These are phyloP conservation scores for Podospora australis DNA, from an alignment of 495 filamentous ascomycete species.

Conservation along the genomic window DNA sequence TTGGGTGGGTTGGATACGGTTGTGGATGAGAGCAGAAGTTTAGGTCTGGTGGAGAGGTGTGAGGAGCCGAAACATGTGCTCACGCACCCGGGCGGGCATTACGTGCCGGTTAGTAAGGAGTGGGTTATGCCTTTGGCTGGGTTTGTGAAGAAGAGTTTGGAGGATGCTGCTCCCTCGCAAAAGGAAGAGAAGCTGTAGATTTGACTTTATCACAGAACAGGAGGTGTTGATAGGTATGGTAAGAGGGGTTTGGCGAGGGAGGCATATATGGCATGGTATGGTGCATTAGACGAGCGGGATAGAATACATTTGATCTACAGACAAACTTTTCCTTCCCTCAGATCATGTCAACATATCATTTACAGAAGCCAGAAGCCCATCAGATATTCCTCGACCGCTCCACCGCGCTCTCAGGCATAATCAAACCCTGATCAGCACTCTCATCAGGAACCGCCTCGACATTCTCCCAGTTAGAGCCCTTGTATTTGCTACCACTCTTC, in stretches of 20 bases:
- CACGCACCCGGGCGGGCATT: constrained; percentile 89
- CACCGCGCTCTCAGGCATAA: constrained; percentile 6
- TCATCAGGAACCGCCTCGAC: constrained; percentile 12
- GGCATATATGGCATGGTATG: neutral
- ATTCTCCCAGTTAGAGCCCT: constrained; percentile 9
- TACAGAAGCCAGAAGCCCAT: too few relatives aligned
- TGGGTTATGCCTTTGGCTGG: constrained; percentile 67
- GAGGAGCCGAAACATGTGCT: constrained; percentile 45
- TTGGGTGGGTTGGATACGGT: constrained; percentile 82
- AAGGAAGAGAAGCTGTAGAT: neutral
- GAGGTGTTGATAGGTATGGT: neutral
- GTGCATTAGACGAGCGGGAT: too few relatives aligned
- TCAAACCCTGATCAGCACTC: neutral
- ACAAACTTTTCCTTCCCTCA: neutral
- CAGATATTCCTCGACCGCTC: constrained; percentile 3
- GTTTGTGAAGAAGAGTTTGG: constrained; percentile 60
- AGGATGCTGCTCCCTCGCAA: too few relatives aligned
- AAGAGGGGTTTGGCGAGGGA: neutral
- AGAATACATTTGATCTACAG: too few relatives aligned
- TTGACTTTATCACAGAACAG: neutral
- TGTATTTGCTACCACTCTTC: constrained; percentile 6
- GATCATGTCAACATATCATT: neutral
- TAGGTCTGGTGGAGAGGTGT: constrained; percentile 62
- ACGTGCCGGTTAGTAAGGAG: constrained; percentile 73
- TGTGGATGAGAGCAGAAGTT: constrained; percentile 68